phyloP scores from a whole-genome alignment of 352 stramenopile genomes.

The Globisporangium paddicum region DNA sequence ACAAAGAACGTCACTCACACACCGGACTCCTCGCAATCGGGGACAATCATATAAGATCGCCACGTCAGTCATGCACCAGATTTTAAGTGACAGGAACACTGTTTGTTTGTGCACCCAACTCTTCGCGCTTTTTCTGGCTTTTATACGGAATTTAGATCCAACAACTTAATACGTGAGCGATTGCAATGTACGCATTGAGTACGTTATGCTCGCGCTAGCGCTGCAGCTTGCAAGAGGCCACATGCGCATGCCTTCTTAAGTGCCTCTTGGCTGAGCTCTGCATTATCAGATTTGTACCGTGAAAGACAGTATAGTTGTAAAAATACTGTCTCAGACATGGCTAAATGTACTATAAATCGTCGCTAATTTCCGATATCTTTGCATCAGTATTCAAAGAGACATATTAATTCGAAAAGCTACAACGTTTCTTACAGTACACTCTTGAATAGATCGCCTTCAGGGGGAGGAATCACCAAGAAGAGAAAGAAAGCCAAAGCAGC shows the following conservation, averaged over 20 bases:
- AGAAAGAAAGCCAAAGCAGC: constrained; percentile 11
- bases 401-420: not conserved
- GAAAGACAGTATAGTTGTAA: not conserved
- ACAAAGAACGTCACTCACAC: no score
- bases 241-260: no score
- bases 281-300: not conserved
- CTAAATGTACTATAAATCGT: not conserved
- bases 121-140: no score
- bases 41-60: not conserved
- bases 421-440: not conserved
- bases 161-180: not conserved
- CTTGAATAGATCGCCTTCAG: constrained; percentile 30
- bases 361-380: not conserved
- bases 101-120: not conserved
- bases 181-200: not conserved
- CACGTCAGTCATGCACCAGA: not conserved
- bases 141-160: no score
- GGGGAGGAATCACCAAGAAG: constrained; percentile 22
- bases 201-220: no score
- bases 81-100: no score
- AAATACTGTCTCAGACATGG: no score
- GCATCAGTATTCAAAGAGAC: not conserved
- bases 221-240: no score
- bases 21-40: not conserved
- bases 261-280: not conserved